phyloP scores from a whole-genome alignment of 345 rosid genomes.

The Citrus unshiu region DNA sequence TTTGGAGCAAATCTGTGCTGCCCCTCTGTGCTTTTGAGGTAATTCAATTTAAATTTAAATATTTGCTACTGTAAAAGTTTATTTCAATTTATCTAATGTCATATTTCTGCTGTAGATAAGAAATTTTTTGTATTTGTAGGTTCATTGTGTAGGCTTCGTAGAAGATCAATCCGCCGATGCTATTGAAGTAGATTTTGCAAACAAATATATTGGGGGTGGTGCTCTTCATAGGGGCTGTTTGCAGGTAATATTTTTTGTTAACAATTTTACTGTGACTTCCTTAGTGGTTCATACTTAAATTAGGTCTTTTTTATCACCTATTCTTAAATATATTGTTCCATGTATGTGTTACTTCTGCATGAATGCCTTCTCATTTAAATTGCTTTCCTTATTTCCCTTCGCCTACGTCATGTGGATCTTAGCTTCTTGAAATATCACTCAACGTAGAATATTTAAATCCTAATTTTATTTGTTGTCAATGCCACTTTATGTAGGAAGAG shows the following conservation, averaged over 20 bases:
- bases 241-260: slow-evolving; percentile 43
- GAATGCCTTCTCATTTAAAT: neutral
- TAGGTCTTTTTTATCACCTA: neutral
- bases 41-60: slow-evolving; percentile 6
- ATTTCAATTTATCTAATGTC: slow-evolving; percentile 1
- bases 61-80: neutral
- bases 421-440: neutral
- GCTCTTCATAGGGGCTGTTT: slow-evolving; percentile 83
- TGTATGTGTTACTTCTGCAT: neutral
- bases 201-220: slow-evolving; percentile 88
- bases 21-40: slow-evolving; percentile 81
- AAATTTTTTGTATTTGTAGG: slow-evolving; percentile 33
- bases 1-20: slow-evolving; percentile 63
- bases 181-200: slow-evolving; percentile 91
- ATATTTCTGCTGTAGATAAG: neutral
- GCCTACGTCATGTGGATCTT: neutral
- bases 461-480: neutral
- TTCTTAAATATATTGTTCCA: neutral
- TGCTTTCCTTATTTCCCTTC: slow-evolving; percentile 5
- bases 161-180: slow-evolving; percentile 69
- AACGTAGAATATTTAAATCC: neutral
- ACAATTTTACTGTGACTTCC: neutral
- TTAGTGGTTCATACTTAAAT: neutral
- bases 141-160: slow-evolving; percentile 52
- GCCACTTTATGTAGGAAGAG: slow-evolving; percentile 58